Evolutionary conservation across 306 rosid genomes (phyloP), one percentile per base, ranked within the genome.

Genomic region (Acacia melanoxylon): DNA sequence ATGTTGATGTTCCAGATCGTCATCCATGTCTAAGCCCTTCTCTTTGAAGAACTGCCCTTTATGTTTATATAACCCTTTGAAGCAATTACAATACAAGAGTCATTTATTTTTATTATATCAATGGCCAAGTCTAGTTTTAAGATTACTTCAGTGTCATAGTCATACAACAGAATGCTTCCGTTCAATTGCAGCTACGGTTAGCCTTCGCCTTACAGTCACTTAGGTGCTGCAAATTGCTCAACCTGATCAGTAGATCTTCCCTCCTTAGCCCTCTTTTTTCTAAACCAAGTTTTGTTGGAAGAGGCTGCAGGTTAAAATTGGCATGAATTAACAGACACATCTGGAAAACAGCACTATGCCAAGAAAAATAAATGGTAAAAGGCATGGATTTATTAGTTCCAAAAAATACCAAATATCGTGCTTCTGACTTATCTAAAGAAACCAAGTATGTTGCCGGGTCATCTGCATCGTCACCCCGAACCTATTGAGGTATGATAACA

Each of bases 251-350:
- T 85, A 15, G 94, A 86, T 89, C 95, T 90, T 77, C 94, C 99
- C 83, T 95, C 99, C 82, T 80, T 91, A 35, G 99, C 89, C 88
- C 97, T 92, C 91, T 95, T 95, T 81, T 95, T 93, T 79, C 98
- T 92, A 80, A 92, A 84, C 77, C 88, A 74, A 95, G 94, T 86
- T 93, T 95, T 25, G 94, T 91, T 22, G 99, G 97, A 86, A 96
- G 99, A 44, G 99, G 97, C 99, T 96, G 96, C 80, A 74, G 42
- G 80, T 73, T 66, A 82, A 85, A 74, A 48, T 59, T 51, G 83
- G 63, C 13, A 72, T 56, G 69, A 78, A 56, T 85, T 59, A 81
- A 74, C 67, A 70, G 68, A 76, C 13, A 25, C 16, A 59, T 54
- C 52, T 1, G 77, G 45, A 69, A 40, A 78, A 49, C 79, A 83